These are phyloP conservation scores for Annulohypoxylon maeteangense DNA, from an alignment of 495 filamentous ascomycete genomes.

Conservation along the genomic window DNA sequence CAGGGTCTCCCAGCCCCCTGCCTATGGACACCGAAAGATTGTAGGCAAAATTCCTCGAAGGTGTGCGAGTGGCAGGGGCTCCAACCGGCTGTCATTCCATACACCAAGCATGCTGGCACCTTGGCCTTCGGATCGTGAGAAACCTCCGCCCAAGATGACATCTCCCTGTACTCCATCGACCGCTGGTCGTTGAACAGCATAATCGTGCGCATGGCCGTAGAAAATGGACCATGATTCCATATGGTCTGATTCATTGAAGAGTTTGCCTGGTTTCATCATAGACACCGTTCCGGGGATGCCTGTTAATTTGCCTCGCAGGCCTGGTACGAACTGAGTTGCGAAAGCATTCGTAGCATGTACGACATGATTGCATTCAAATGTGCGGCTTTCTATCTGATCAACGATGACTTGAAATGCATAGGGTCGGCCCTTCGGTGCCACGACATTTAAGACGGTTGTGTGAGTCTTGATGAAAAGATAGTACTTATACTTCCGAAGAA, in stretches of 20 bases:
- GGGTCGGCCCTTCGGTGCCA: background rate
- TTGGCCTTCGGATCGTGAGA: constrained; percentile 43
- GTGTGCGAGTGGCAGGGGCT: constrained; percentile 38
- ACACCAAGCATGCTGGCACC: constrained; percentile 49
- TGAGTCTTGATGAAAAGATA: constrained; percentile 53
- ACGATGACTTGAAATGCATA: constrained; percentile 46
- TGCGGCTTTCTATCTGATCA: constrained; percentile 48
- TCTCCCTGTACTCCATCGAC: constrained; percentile 29
- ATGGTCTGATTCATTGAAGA: constrained; percentile 29
- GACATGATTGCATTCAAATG: constrained; percentile 52
- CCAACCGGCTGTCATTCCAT: constrained; percentile 48
- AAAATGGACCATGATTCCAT: constrained; percentile 46
- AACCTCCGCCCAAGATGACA: constrained; percentile 52
- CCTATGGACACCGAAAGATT: constrained; percentile 29
- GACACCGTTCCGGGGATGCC: constrained; percentile 62
- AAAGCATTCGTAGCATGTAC: constrained; percentile 64
- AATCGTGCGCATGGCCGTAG: constrained; percentile 50
- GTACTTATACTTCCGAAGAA: constrained; percentile 43
- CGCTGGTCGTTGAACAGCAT: constrained; percentile 50
- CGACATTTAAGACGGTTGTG: constrained; percentile 46
- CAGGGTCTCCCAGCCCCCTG: constrained; percentile 10
- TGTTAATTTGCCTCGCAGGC: constrained; percentile 55
- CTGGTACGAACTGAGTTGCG: constrained; percentile 57
- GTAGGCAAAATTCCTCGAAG: constrained; percentile 42
- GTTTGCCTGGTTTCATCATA: constrained; percentile 46